Evolutionary conservation across 306 rosid species (phyloP).

Genomic region (Cicer cuneatum): DNA sequence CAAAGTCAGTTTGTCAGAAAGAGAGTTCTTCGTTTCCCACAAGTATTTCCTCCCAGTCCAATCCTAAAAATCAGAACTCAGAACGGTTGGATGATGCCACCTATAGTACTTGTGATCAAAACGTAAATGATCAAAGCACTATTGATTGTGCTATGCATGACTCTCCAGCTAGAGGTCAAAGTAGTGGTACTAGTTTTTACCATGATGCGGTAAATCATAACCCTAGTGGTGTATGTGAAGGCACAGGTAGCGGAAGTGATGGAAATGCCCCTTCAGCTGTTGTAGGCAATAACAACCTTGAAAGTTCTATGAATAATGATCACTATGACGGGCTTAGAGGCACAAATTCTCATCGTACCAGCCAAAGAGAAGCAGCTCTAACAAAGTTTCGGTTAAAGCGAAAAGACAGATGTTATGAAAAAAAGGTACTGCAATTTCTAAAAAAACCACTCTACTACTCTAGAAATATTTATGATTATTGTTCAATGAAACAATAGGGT

Average conservation of each 20-base stretch:
- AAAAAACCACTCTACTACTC: not conserved
- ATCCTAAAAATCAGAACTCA: constrained; percentile 49
- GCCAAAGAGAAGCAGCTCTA: constrained; percentile 86
- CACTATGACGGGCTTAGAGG: constrained; percentile 49
- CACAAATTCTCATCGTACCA: constrained; percentile 53
- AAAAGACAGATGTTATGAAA: constrained; percentile 80
- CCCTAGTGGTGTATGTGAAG: constrained; percentile 46
- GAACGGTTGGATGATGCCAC: constrained; percentile 52
- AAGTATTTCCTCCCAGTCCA: constrained; percentile 44
- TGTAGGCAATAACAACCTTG: constrained; percentile 47
- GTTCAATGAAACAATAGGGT: not conserved
- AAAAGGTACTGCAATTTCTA: constrained; percentile 62
- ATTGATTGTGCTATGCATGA: constrained; percentile 43
- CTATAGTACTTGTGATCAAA: constrained; percentile 41
- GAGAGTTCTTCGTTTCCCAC: constrained; percentile 56
- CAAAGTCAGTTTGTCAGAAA: constrained; percentile 48
- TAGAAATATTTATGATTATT: constrained; percentile 9
- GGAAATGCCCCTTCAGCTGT: constrained; percentile 50
- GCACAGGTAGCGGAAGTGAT: constrained; percentile 52
- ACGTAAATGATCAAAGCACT: constrained; percentile 39
- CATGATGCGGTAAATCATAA: constrained; percentile 44
- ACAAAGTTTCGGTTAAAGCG: constrained; percentile 79
- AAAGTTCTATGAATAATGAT: constrained; percentile 45
- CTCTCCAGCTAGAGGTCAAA: constrained; percentile 52
- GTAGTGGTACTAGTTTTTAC: constrained; percentile 50